phyloP scores from a whole-genome alignment of 805 yeast genomes.

The Yamadazyma laniorum region DNA sequence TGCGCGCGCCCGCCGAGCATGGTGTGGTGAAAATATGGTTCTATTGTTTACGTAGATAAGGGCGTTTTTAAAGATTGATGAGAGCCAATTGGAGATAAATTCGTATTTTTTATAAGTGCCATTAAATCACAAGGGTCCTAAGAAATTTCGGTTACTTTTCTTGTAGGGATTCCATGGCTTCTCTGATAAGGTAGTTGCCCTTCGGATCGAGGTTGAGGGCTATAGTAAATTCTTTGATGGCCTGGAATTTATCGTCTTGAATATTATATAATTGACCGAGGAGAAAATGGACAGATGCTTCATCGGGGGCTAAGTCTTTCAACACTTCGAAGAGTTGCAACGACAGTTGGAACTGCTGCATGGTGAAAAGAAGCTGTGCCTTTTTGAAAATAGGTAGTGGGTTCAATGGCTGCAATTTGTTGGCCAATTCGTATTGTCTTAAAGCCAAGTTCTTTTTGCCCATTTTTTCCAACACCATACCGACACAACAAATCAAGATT shows the following conservation, averaged over 20 bases:
- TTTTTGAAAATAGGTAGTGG: slow-evolving; percentile 86
- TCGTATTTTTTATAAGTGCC: too few relatives aligned
- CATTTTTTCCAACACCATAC: slow-evolving; percentile 83
- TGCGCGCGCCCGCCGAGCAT: too few relatives aligned
- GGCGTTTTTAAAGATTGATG: too few relatives aligned
- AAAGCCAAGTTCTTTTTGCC: slow-evolving; percentile 70
- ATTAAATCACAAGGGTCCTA: too few relatives aligned
- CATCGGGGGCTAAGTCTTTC: slow-evolving; percentile 83
- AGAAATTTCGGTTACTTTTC: slow-evolving; percentile 22
- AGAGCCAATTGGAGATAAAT: too few relatives aligned
- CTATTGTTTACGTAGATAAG: too few relatives aligned
- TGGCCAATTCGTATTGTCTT: slow-evolving; percentile 78
- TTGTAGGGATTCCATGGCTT: slow-evolving; percentile 65
- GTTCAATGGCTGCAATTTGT: slow-evolving; percentile 77
- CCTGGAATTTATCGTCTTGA: slow-evolving; percentile 69
- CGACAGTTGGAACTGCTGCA: slow-evolving; percentile 72
- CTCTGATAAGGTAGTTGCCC: slow-evolving; percentile 80
- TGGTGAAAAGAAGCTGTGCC: slow-evolving; percentile 73
- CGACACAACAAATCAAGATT: slow-evolving; percentile 87
- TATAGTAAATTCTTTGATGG: slow-evolving; percentile 80
- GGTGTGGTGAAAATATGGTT: too few relatives aligned
- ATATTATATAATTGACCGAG: slow-evolving; percentile 84
- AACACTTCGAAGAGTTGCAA: slow-evolving; percentile 71
- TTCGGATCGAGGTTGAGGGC: slow-evolving; percentile 92
- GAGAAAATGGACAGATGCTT: slow-evolving; percentile 87